A percentile compares a stretch with the other conserved stretches of the same genome.
phyloP scores from a whole-genome alignment of 345 rosid species.

The Ceriops tagal region DNA sequence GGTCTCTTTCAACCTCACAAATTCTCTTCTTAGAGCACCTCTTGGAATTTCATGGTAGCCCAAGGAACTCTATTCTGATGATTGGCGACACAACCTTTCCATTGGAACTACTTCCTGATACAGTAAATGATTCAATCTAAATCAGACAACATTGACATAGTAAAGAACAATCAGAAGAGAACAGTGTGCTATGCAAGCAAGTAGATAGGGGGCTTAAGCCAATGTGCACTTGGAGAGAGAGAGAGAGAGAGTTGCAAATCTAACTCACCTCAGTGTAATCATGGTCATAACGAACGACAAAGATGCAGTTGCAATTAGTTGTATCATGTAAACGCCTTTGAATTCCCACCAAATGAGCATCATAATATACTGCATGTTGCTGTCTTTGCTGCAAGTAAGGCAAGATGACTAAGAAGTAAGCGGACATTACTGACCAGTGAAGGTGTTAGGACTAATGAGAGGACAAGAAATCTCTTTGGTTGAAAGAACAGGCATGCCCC shows the following conservation, averaged over 20 bases:
- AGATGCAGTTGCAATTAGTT: conserved; percentile 49
- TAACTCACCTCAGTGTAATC: conserved; percentile 48
- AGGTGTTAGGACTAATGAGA: too few species aligned
- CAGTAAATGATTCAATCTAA: background rate
- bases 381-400: conserved; percentile 48
- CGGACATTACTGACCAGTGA: background rate
- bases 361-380: conserved; percentile 55
- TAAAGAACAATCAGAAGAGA: background rate
- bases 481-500: too few species aligned
- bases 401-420: background rate
- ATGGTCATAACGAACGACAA: conserved; percentile 51
- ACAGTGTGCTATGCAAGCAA: too few species aligned
- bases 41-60: background rate
- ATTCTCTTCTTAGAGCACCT: background rate
- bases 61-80: conserved; percentile 14
- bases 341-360: conserved; percentile 58
- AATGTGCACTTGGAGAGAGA: background rate
- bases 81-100: conserved; percentile 45
- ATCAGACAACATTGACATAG: background rate
- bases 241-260: background rate
- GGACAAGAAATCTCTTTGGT: too few species aligned
- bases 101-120: conserved; percentile 42
- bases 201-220: background rate
- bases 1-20: background rate
- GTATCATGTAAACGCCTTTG: conserved; percentile 49